Percentiles rank a stretch among this genome's conserved stretches.
Evolutionary conservation across 768 basidiomycete species (phyloP).

Genomic region (Tulasnella sp.): DNA sequence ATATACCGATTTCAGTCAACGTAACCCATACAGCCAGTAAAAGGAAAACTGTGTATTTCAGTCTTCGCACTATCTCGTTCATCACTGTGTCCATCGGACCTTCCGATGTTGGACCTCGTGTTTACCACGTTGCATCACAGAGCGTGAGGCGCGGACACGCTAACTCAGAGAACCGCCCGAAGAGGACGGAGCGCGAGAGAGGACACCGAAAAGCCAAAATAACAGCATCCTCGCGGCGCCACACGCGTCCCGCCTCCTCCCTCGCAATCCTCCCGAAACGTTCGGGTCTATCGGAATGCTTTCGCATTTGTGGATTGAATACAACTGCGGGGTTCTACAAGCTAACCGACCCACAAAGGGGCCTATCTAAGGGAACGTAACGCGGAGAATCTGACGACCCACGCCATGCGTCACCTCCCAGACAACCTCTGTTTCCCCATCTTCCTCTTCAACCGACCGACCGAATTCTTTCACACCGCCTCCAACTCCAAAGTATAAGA

Average conservation of each 20-base stretch:
- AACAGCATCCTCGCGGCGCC: not conserved
- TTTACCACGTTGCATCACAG: not conserved
- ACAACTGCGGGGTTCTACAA: not conserved
- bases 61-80: not conserved
- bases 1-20: not conserved
- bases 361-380: conserved; percentile 1
- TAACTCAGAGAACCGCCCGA: not conserved
- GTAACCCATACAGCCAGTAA: not conserved
- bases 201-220: not conserved
- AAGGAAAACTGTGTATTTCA: not conserved
- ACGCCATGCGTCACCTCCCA: conserved; percentile 42
- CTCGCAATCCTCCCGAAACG: not conserved
- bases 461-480: conserved; percentile 75
- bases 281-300: not conserved
- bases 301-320: not conserved
- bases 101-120: not conserved
- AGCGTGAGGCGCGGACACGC: not conserved
- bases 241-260: not conserved
- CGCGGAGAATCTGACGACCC: conserved; percentile 10
- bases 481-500: conserved; percentile 92
- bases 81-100: not conserved
- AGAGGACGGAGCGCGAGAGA: not conserved
- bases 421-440: conserved; percentile 48
- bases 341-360: not conserved
- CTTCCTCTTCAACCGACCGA: conserved; percentile 41